A percentile compares a stretch with the other conserved stretches of the same genome.
Evolutionary conservation across 768 basidiomycete species (phyloP).

Genomic region (Antrodiella citrinella): DNA sequence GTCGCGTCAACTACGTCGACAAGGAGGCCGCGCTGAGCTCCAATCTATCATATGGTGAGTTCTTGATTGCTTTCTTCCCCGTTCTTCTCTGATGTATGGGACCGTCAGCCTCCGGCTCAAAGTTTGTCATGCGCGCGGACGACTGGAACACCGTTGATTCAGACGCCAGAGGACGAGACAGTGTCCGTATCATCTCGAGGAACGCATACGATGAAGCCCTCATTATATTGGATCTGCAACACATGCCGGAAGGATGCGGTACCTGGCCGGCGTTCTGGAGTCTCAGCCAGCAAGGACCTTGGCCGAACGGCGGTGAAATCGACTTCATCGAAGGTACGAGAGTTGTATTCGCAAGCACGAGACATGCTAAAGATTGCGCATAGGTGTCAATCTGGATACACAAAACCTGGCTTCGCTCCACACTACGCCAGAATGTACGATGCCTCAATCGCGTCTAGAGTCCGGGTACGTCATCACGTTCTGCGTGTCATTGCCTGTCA

Average conservation of each 20-base stretch:
- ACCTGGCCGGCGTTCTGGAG: slow-evolving; percentile 68
- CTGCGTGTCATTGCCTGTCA: background rate
- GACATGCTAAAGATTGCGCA: background rate
- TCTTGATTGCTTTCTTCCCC: background rate
- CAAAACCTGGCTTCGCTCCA: slow-evolving; percentile 48
- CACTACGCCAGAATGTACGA: slow-evolving; percentile 40
- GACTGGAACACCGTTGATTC: slow-evolving; percentile 27
- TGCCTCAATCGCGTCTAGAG: slow-evolving; percentile 34
- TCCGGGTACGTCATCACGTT: slow-evolving; percentile 32
- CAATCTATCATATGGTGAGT: slow-evolving; percentile 42
- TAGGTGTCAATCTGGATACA: slow-evolving; percentile 40
- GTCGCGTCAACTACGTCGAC: slow-evolving; percentile 53
- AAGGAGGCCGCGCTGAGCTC: slow-evolving; percentile 29
- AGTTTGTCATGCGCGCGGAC: slow-evolving; percentile 56
- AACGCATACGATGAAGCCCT: slow-evolving; percentile 38
- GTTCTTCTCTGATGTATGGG: background rate
- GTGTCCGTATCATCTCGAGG: slow-evolving; percentile 44
- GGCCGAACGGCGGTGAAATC: slow-evolving; percentile 56
- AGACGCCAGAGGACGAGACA: slow-evolving; percentile 42
- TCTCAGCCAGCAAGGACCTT: slow-evolving; percentile 38
- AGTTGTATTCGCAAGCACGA: background rate
- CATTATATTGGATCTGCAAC: slow-evolving; percentile 41
- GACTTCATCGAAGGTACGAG: slow-evolving; percentile 50
- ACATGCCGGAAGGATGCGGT: slow-evolving; percentile 53
- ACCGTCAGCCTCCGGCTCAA: slow-evolving; percentile 28